Evolutionary conservation across 1,284 basidiomycete species (phyloP), one percentile per base, ranked within the genome.

Genomic region (Ustilago esculenta): DNA sequence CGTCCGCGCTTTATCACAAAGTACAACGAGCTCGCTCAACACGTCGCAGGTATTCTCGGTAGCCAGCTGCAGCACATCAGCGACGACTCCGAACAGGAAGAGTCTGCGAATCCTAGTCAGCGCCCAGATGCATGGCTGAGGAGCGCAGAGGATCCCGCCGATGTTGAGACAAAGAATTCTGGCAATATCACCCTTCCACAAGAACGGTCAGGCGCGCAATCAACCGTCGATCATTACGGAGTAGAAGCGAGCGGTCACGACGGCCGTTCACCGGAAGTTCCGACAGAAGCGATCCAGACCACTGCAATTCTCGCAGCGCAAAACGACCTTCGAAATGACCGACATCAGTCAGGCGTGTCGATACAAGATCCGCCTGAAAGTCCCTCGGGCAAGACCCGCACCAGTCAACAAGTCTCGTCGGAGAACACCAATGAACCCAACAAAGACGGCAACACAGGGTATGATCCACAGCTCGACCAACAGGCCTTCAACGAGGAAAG

Each of bases 21-120:
- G 45, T 80, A 80, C 64, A 79, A 78, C 50, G 64, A 69, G 32
- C 69, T 80, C 8, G 75, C 77, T 6, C 73, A 63, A 29, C 71
- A 72, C 43, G 63, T 80, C 7, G 64, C 67, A 15, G 57, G 52
- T 7, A 43, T 74, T 37, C 37, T 67, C 18, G 55, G 52, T 2
- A 54, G 54, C 30, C 69, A 65, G 46, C 39, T 58, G 34, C 57
- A 53, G 40, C 50, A 67, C 30, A 59, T 35, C 37, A 57, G 57
- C 53, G 63, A 54, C 24, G 68, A 54, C 23, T 60, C 36, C 3
- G 42, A 52, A 17, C 48, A 55, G 33, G 53, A 56, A n/a, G 51
- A 55, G 25, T 24, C 41, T 9, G 65, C 32, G 21, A 45, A 40
- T 30, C 15, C 30, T 14, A 37, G 20, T 10, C 36, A 24, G 27